Evolutionary conservation across 73 alveolate genomes (phyloP), one percentile per base, ranked within the genome.

Genomic region (Paramecium sonneborni): DNA sequence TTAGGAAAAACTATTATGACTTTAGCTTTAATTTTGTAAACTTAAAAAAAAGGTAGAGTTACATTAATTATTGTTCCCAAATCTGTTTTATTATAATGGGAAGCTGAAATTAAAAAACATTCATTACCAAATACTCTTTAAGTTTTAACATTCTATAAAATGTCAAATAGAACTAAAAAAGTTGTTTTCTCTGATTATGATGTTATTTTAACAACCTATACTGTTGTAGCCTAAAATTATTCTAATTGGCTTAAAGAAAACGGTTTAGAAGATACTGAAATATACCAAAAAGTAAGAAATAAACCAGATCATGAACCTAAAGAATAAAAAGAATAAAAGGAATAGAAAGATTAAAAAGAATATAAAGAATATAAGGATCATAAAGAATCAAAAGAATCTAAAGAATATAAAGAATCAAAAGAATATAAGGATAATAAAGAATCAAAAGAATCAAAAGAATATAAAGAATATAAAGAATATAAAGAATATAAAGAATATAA

Each of bases 1-100:
- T 76, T 95, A 10, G 98, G 98, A 14, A 95, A 95, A 86, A 95
- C 98, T 10, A 95, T 95, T 32, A 93, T 92, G 97, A 72, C 90
- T 14, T 41, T 93, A 18, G 74, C 93, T 12, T 76, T 93, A 37
- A 92, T 93, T 34, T 95, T 43, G 15, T 32, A 79, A 46, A 43
- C 90, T 44, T 24, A 41, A 26, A 92, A 91, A 74, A 86, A 93
- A 18, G 95, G 92, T 20, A 93, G 93, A 30, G 20, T 30, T 8
- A 93, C 96, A 18, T 84, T 93, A 56, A 76, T 93, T 32, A 55
- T 93, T 30, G 74, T 93, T 6, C 96, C 96, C 10, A 85, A 88
- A 37, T 74, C 95, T 15, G 67, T 93, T 0, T 15, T 93, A 8
- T 18, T 44, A 14, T 76, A 93, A 41, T 93, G 96, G 96, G 57